These are phyloP conservation scores for Marvania coccoides DNA, from an alignment of 139 green algal genomes.

Conservation along the genomic window DNA sequence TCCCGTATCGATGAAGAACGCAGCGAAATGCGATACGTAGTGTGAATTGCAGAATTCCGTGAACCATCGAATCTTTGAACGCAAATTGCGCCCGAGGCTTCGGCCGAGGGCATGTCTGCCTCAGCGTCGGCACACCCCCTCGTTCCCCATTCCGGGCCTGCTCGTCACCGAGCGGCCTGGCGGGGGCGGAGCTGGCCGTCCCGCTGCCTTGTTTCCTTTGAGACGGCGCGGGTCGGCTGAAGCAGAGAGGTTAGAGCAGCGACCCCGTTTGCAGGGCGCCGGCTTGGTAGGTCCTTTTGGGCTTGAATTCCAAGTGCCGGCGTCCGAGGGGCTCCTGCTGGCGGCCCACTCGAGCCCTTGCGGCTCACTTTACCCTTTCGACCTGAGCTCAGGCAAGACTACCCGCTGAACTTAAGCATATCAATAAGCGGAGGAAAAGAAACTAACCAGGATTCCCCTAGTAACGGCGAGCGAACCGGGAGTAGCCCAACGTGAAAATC, in stretches of 20 bases:
- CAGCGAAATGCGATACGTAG: conserved; percentile 92
- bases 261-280: conserved; percentile 30
- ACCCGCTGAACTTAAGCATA: conserved; percentile 94
- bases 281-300: conserved; percentile 36
- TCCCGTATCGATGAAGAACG: conserved; percentile 90
- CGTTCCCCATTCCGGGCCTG: conserved; percentile 17
- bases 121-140: conserved; percentile 69
- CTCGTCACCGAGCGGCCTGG: no score
- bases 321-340: conserved; percentile 17
- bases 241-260: conserved; percentile 35
- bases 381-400: conserved; percentile 84
- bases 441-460: conserved; percentile 91
- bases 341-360: neutral
- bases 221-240: conserved; percentile 10
- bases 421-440: conserved; percentile 94
- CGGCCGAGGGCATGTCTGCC: conserved; percentile 77
- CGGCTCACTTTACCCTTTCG: conserved; percentile 49
- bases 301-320: conserved; percentile 9
- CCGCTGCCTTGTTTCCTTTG: conserved; percentile 2
- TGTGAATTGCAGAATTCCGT: conserved; percentile 90
- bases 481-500: conserved; percentile 79
- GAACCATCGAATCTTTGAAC: conserved; percentile 93
- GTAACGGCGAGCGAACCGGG: conserved; percentile 85
- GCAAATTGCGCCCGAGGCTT: conserved; percentile 79
- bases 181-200: conserved; percentile 39